These are phyloP conservation scores for Taphrina populina DNA, from an alignment of 1,139 yeast genomes.

Conservation along the genomic window DNA sequence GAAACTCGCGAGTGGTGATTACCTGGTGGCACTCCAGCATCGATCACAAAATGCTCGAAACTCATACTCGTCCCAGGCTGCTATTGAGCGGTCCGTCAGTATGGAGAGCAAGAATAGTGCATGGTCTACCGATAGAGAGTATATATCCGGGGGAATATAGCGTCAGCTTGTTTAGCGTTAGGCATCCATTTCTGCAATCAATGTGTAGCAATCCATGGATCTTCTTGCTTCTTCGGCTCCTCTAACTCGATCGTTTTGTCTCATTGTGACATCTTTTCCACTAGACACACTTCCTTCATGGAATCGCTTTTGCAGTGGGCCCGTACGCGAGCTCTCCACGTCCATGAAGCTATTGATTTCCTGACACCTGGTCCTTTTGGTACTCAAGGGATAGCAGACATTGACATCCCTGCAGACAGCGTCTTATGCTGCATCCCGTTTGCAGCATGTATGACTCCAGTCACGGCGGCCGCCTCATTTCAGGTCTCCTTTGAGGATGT, in stretches of 20 bases:
- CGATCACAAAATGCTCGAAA: conserved; percentile 9
- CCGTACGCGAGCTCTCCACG: background rate
- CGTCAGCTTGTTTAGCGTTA: background rate
- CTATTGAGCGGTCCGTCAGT: conserved; percentile 1
- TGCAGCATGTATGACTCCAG: conserved; percentile 7
- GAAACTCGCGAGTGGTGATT: conserved; percentile 20
- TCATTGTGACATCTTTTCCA: too few relatives aligned
- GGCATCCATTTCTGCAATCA: background rate
- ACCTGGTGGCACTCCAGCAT: conserved; percentile 5
- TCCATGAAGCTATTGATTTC: conserved; percentile 1
- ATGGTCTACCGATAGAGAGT: conserved; percentile 14
- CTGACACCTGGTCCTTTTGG: background rate
- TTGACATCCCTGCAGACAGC: background rate
- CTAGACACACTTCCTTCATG: too few relatives aligned
- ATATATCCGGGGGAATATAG: conserved; percentile 9
- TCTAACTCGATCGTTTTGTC: background rate
- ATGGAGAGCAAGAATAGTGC: background rate
- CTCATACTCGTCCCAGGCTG: background rate
- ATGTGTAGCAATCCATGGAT: background rate
- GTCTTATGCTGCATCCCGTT: background rate
- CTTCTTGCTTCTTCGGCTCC: background rate
- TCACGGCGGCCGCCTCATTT: background rate
- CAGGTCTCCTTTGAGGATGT: background rate
- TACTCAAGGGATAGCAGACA: background rate
- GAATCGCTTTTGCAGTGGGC: conserved; percentile 8